Evolutionary conservation across 331 rosid genomes (phyloP), one percentile per base, ranked within the genome.

Genomic region (Prunus yedoensis): DNA sequence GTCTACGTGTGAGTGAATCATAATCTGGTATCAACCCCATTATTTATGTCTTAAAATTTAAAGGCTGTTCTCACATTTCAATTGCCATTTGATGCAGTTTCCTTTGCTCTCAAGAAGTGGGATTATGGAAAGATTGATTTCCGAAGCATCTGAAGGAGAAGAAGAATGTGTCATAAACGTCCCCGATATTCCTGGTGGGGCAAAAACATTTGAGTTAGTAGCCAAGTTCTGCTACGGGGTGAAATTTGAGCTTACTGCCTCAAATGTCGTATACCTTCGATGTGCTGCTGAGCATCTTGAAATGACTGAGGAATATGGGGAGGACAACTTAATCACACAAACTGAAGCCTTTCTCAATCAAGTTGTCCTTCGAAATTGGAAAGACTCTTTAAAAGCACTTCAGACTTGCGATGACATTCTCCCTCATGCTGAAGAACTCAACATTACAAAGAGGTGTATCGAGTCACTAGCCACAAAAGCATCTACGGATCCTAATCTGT

Each of bases 101-200:
- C 99, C 99, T 82, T 87, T 95, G 89, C 98, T 95, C 66, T 95
- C 99, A 18, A 90, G 92, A 89, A 92, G 99, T 68, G 98, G 98
- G 68, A 88, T 91, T 76, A 79, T 95, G 88, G 97, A 90, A 78
- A 92, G 77, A 82, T 58, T 84, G 89, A 91, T 92, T 73, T 91
- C 99, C 3, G 90, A 89, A 85, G 87, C 88, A 78, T 82, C 96
- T 47, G 92, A 92, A 76, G 87, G 78, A 76, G 96, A 90, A 74
- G 96, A 92, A 83, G 93, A 88, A 77, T 83, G 86, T 56, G 78
- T 68, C 50, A 81, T 95, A 80, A 71, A 62, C 69, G 84, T 87
- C 52, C 76, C 89, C 15, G 89, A 91, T 77, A 85, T 95, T 83
- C 99, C 99, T 54, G 99, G 99, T 11, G 98, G 91, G 60, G 89